Percentiles rank a stretch among this genome's conserved stretches.
Conservation (phyloP, 306 rosid species). For the Acacia melanoxylon region DNA sequence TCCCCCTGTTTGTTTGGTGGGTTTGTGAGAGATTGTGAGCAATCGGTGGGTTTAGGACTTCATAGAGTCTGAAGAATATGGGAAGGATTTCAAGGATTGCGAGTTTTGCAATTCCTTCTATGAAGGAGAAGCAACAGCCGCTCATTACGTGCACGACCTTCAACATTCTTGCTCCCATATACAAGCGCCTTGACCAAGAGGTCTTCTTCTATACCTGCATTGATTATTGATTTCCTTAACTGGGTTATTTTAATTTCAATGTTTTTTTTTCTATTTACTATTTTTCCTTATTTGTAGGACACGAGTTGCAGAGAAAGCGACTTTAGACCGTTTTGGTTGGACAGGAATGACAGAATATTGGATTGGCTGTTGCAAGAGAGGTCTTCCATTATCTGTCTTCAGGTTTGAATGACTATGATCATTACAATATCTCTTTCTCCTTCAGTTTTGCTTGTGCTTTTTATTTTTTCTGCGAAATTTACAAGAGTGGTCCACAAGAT, state of each 20-base stretch:
- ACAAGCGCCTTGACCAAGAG: slow-evolving; percentile 78
- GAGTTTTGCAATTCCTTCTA: slow-evolving; percentile 72
- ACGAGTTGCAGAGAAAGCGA: slow-evolving; percentile 80
- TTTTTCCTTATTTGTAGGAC: slow-evolving; percentile 45
- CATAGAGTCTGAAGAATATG: slow-evolving; percentile 51
- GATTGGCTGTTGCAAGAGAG: slow-evolving; percentile 75
- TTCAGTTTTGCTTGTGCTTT: background rate
- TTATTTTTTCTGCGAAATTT: background rate
- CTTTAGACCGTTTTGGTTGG: slow-evolving; percentile 69
- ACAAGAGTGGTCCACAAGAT: background rate
- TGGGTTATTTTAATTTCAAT: background rate
- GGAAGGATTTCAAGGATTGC: slow-evolving; percentile 79
- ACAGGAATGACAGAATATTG: slow-evolving; percentile 81
- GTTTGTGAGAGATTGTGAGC: slow-evolving; percentile 9
- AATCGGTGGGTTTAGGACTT: slow-evolving; percentile 24
- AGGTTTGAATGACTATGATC: slow-evolving; percentile 51
- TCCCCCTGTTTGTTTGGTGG: background rate
- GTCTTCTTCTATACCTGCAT: slow-evolving; percentile 32
- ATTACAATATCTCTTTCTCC: background rate
- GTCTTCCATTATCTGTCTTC: slow-evolving; percentile 96
- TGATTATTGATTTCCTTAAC: background rate
- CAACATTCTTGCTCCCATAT: slow-evolving; percentile 97
- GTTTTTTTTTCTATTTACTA: background rate
- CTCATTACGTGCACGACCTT: slow-evolving; percentile 90
- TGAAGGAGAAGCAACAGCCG: slow-evolving; percentile 67